Percentiles rank a stretch among this genome's conserved stretches.
Conservation (phyloP, 1,139 yeast genomes). For the Dujonia santamariae region DNA sequence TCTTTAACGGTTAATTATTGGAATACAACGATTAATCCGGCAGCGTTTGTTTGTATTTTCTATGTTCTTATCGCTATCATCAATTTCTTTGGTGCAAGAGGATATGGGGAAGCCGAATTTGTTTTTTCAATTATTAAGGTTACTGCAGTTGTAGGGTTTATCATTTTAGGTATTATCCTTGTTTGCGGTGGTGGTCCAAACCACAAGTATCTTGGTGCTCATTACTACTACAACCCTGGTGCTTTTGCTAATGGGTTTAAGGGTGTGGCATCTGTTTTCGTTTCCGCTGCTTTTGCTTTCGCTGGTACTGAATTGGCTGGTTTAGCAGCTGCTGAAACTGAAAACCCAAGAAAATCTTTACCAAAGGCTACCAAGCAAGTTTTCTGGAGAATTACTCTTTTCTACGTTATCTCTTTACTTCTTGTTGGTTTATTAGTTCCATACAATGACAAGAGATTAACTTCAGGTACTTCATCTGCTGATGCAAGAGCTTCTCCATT, state of each 20-base stretch:
- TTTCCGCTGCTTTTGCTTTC: conserved; percentile 40
- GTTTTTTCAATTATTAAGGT: conserved; percentile 30
- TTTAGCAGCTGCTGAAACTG: conserved; percentile 41
- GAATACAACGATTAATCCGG: conserved; percentile 28
- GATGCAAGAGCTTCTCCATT: conserved; percentile 47
- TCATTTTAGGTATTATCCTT: conserved; percentile 27
- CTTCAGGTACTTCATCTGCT: conserved; percentile 29
- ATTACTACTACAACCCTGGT: conserved; percentile 31
- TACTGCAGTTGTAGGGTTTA: conserved; percentile 29
- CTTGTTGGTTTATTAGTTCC: conserved; percentile 33
- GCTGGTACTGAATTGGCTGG: conserved; percentile 43
- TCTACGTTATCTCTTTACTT: conserved; percentile 30
- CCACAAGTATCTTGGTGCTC: conserved; percentile 22
- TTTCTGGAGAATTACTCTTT: conserved; percentile 34
- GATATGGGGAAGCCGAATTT: conserved; percentile 35
- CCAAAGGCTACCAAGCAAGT: conserved; percentile 41
- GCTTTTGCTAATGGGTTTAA: conserved; percentile 39
- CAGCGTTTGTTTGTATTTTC: conserved; percentile 30
- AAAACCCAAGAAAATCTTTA: conserved; percentile 35
- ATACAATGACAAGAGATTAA: conserved; percentile 28
- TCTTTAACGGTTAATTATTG: conserved; percentile 31
- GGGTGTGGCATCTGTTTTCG: conserved; percentile 39
- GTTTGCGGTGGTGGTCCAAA: conserved; percentile 34
- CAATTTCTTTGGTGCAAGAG: conserved; percentile 33
- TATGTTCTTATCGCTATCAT: conserved; percentile 25